A percentile compares a stretch with the other conserved stretches of the same genome.
These are phyloP conservation scores for Hydrangea macrophylla DNA, from an alignment of 148 eudicot species.

Conservation along the genomic window DNA sequence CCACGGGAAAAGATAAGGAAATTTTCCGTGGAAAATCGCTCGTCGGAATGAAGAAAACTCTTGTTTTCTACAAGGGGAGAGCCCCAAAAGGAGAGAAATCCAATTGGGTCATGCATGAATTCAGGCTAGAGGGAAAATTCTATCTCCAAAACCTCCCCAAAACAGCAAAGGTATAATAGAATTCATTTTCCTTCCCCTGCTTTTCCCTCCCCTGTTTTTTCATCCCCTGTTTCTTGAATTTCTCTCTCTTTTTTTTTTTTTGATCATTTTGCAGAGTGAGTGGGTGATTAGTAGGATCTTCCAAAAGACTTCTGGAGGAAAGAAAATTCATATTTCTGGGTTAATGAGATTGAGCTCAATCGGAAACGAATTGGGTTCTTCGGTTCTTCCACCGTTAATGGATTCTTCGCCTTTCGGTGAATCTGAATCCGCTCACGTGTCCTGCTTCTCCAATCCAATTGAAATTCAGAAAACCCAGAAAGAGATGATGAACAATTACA, in stretches of 20 bases:
- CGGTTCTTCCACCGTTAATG: slow-evolving; percentile 50
- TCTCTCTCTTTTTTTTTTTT: not conserved
- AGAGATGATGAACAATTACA: slow-evolving; percentile 8
- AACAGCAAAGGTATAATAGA: slow-evolving; percentile 38
- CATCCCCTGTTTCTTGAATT: not conserved
- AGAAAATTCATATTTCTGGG: slow-evolving; percentile 34
- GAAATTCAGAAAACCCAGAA: slow-evolving; percentile 30
- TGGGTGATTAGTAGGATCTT: slow-evolving; percentile 54
- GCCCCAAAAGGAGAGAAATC: slow-evolving; percentile 65
- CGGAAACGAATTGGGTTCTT: slow-evolving; percentile 23
- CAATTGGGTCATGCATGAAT: slow-evolving; percentile 70
- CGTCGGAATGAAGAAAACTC: slow-evolving; percentile 68
- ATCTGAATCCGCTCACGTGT: slow-evolving; percentile 41
- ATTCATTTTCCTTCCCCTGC: not conserved
- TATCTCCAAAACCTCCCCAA: slow-evolving; percentile 41
- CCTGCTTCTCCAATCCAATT: slow-evolving; percentile 89
- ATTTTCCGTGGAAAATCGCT: slow-evolving; percentile 45
- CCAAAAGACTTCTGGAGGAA: slow-evolving; percentile 38
- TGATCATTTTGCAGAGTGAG: slow-evolving; percentile 32
- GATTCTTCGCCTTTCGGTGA: slow-evolving; percentile 39
- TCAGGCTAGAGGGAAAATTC: slow-evolving; percentile 49
- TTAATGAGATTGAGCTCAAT: slow-evolving; percentile 25
- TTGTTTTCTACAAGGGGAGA: slow-evolving; percentile 62
- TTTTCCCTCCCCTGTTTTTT: not conserved
- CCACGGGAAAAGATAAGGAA: slow-evolving; percentile 67